Conservation (phyloP, 2,329 filamentous ascomycete genomes). For the Daldinia sp. region DNA sequence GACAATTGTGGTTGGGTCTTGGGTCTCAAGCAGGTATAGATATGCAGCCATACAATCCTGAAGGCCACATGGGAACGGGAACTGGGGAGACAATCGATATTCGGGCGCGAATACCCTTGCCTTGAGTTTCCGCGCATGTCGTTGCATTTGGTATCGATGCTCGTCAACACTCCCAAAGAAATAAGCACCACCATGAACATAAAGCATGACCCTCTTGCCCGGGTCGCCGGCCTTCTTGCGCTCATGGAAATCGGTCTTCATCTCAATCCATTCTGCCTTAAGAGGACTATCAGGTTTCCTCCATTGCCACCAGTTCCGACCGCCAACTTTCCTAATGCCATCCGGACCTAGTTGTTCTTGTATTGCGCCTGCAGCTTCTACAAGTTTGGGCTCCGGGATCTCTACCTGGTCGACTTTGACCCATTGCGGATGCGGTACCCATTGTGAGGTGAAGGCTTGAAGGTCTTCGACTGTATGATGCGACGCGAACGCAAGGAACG, state of each 20-base stretch:
- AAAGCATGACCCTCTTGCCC: constrained; percentile 83
- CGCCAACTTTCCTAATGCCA: constrained; percentile 79
- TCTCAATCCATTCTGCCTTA: constrained; percentile 95
- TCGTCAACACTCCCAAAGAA: constrained; percentile 96
- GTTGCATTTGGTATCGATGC: constrained; percentile 97
- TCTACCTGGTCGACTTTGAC: constrained; percentile 76
- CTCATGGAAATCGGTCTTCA: constrained; percentile 81
- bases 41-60: constrained; percentile 92
- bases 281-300: constrained; percentile 71
- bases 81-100: constrained; percentile 91
- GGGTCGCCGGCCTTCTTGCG: constrained; percentile 68
- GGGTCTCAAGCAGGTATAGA: constrained; percentile 77
- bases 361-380: constrained; percentile 71
- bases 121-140: constrained; percentile 92
- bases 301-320: constrained; percentile 91
- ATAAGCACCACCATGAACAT: constrained; percentile 93
- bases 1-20: constrained; percentile 83
- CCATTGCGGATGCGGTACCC: constrained; percentile 90
- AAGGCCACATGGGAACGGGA: constrained; percentile 92
- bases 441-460: constrained; percentile 89
- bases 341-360: constrained; percentile 78
- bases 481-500: constrained; percentile 85
- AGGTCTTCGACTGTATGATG: constrained; percentile 92
- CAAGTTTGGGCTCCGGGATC: constrained; percentile 71
- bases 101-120: constrained; percentile 86